A percentile compares a stretch with the other conserved stretches of the same genome.
Evolutionary conservation across 371 early-diverging fungal genomes (phyloP).

Genomic region (Mucor plumbeus): DNA sequence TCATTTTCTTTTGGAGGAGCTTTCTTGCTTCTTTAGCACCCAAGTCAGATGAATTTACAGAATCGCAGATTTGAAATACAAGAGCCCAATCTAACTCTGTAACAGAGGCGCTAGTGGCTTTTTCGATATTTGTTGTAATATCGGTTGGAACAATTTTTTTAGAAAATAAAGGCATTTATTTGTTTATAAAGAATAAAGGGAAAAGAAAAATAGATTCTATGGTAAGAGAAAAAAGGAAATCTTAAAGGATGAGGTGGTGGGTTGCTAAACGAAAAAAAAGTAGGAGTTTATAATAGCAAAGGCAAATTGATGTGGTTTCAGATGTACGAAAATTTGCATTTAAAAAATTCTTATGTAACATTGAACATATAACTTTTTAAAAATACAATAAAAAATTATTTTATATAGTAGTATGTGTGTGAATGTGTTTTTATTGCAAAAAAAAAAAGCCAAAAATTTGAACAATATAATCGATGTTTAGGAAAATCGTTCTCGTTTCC

Average conservation of each 20-base stretch:
- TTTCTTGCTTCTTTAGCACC: constrained; percentile 60
- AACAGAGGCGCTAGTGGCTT: constrained; percentile 33
- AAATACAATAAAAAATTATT: no score
- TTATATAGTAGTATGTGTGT: no score
- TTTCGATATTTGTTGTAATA: constrained; percentile 43
- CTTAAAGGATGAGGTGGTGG: neutral
- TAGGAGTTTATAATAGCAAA: no score
- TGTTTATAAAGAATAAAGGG: constrained; percentile 10
- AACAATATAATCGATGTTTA: no score
- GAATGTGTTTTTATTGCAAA: no score
- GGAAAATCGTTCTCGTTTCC: no score
- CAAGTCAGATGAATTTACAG: constrained; percentile 42
- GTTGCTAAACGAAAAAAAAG: neutral
- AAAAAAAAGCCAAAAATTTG: no score
- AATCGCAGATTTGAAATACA: constrained; percentile 48
- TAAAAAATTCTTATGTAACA: no score
- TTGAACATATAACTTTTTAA: no score
- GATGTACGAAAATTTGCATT: no score
- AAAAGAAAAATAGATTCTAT: constrained; percentile 3
- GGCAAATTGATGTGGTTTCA: no score
- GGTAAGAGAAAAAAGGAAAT: neutral
- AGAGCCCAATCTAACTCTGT: constrained; percentile 50
- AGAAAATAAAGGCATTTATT: constrained; percentile 44
- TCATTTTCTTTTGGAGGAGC: constrained; percentile 55
- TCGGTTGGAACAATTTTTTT: constrained; percentile 49